phyloP scores from a whole-genome alignment of 805 yeast genomes.

The Myxozyma melibiosi region DNA sequence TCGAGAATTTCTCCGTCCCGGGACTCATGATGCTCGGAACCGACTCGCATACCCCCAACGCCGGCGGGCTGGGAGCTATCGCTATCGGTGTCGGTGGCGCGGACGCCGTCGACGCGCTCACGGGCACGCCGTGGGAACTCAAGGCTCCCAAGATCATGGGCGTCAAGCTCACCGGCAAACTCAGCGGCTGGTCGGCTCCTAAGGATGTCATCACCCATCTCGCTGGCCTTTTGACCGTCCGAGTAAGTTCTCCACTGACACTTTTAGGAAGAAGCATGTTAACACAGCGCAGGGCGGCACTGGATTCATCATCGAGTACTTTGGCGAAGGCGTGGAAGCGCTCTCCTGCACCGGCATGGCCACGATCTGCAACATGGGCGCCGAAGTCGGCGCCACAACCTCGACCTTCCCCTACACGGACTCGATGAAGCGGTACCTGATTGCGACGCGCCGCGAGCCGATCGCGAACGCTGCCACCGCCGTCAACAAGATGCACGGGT shows the following conservation, averaged over 20 bases:
- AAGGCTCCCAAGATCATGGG: slow-evolving; percentile 96
- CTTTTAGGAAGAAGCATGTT: too few relatives aligned
- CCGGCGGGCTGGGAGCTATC: slow-evolving; percentile 97
- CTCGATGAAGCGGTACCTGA: slow-evolving; percentile 82
- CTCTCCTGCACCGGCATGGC: slow-evolving; percentile 99
- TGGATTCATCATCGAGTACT: slow-evolving; percentile 93
- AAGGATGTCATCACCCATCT: slow-evolving; percentile 91
- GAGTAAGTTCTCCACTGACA: slow-evolving; percentile 39
- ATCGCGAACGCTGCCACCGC: slow-evolving; percentile 77
- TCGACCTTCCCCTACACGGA: slow-evolving; percentile 96
- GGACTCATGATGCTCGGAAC: slow-evolving; percentile 96
- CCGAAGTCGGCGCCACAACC: slow-evolving; percentile 98
- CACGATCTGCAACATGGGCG: slow-evolving; percentile 99
- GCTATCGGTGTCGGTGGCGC: slow-evolving; percentile 99
- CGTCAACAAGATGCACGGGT: slow-evolving; percentile 58
- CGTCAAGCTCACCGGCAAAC: slow-evolving; percentile 87
- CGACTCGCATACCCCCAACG: slow-evolving; percentile 97
- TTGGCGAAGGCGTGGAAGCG: slow-evolving; percentile 90
- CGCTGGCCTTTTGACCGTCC: slow-evolving; percentile 92
- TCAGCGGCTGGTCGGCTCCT: slow-evolving; percentile 96
- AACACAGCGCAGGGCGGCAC: slow-evolving; percentile 91
- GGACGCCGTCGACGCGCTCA: slow-evolving; percentile 96
- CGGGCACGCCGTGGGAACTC: slow-evolving; percentile 94
- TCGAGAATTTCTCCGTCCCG: slow-evolving; percentile 96
- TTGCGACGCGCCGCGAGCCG: slow-evolving; percentile 81